Evolutionary conservation across 495 filamentous ascomycete genomes (phyloP).

Genomic region (Xylaria longipes): DNA sequence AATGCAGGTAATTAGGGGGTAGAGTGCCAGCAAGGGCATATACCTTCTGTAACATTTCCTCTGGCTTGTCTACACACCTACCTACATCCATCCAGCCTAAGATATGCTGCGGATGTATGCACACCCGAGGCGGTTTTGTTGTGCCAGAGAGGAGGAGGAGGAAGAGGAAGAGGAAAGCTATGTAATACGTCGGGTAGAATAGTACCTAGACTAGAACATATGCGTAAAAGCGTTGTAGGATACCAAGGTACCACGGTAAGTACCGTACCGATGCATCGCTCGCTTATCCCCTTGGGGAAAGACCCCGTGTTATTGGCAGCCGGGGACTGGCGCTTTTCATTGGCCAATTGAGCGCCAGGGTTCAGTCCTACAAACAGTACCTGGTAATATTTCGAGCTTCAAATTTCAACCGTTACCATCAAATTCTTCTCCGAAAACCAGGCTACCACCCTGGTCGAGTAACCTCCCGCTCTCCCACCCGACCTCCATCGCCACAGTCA

Average conservation of each 20-base stretch:
- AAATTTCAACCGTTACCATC: slow-evolving; percentile 12
- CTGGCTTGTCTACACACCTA: background rate
- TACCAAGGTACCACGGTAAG: background rate
- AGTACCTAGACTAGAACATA: no score
- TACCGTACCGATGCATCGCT: background rate
- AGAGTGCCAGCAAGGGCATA: background rate
- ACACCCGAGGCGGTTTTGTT: background rate
- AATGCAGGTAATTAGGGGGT: background rate
- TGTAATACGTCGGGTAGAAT: no score
- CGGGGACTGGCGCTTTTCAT: background rate
- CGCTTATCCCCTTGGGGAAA: slow-evolving; percentile 8
- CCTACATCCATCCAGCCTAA: background rate
- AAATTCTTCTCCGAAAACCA: background rate
- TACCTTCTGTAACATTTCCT: background rate
- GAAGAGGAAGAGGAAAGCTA: background rate
- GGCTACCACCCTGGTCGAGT: slow-evolving; percentile 1
- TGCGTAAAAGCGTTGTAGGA: no score
- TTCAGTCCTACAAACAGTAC: no score
- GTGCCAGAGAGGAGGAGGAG: background rate
- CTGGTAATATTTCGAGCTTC: slow-evolving; percentile 6
- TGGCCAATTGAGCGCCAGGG: slow-evolving; percentile 9
- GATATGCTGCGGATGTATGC: background rate
- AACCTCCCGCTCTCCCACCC: background rate
- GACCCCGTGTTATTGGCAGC: slow-evolving; percentile 7
- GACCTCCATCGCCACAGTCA: background rate